These are phyloP conservation scores for Debaryomycetaceae sp. DNA, from an alignment of 1,139 yeast genomes.

Conservation along the genomic window DNA sequence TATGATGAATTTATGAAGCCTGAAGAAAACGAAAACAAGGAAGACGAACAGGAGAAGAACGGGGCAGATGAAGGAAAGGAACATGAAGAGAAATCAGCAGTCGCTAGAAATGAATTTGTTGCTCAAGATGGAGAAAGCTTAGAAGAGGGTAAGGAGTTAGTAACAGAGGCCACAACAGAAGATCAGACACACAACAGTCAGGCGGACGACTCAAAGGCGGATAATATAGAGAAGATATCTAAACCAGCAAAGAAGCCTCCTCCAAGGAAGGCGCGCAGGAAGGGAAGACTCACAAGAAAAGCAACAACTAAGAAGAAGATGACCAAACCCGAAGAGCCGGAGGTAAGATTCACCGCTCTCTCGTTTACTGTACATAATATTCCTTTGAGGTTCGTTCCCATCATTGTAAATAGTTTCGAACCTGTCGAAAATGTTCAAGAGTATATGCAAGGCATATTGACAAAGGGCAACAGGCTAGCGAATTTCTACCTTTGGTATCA, in stretches of 20 bases:
- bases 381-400: constrained; percentile 63
- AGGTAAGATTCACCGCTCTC: constrained; percentile 51
- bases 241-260: constrained; percentile 18
- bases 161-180: not conserved
- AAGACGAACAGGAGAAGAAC: constrained; percentile 19
- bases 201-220: constrained; percentile 5
- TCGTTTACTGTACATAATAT: constrained; percentile 63
- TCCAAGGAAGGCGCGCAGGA: constrained; percentile 16
- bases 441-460: constrained; percentile 60
- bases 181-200: not conserved
- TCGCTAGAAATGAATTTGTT: constrained; percentile 15
- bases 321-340: constrained; percentile 36
- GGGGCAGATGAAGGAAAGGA: constrained; percentile 9
- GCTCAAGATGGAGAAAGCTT: constrained; percentile 8
- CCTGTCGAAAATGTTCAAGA: constrained; percentile 52
- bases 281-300: constrained; percentile 16
- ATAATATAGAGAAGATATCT: constrained; percentile 6
- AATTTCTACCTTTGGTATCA: constrained; percentile 79
- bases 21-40: constrained; percentile 19
- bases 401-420: constrained; percentile 67
- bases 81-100: constrained; percentile 3
- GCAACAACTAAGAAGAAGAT: constrained; percentile 21
- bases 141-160: constrained; percentile 2
- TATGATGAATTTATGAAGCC: constrained; percentile 25
- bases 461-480: constrained; percentile 57